Percentiles rank a stretch among this genome's conserved stretches.
These are phyloP conservation scores for Plantago elongata DNA, from an alignment of 257 asterid species.

Conservation along the genomic window DNA sequence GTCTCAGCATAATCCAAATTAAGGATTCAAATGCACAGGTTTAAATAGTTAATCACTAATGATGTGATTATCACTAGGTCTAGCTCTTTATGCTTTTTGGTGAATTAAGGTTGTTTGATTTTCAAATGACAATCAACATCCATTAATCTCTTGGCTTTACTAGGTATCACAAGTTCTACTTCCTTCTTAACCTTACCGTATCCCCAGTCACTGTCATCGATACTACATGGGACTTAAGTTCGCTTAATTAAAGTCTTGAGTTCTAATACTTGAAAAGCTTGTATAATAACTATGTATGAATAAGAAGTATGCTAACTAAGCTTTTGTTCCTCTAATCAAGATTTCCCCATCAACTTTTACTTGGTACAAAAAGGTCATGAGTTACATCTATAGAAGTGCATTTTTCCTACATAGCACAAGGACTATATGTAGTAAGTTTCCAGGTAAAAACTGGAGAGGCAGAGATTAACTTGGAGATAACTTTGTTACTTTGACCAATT, in stretches of 20 bases:
- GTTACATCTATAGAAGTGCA: not conserved
- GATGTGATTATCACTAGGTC: not conserved
- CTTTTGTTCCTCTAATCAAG: too few species aligned
- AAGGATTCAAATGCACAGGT: not conserved
- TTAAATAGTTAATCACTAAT: not conserved
- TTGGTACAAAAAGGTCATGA: not conserved
- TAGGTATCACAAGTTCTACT: too few species aligned
- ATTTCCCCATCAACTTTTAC: too few species aligned
- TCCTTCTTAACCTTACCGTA: too few species aligned
- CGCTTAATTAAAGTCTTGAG: too few species aligned
- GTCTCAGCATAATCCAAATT: not conserved
- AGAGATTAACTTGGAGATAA: slow-evolving; percentile 9
- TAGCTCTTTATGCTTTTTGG: not conserved
- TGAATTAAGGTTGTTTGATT: not conserved
- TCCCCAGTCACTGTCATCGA: too few species aligned
- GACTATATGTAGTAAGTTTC: slow-evolving; percentile 14
- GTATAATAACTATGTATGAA: too few species aligned
- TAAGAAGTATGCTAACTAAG: too few species aligned
- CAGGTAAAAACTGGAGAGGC: slow-evolving; percentile 7
- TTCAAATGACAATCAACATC: not conserved
- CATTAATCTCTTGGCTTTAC: not conserved
- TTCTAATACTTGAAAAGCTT: too few species aligned
- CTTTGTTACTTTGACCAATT: slow-evolving; percentile 26
- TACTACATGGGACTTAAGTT: too few species aligned
- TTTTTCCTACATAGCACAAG: not conserved